Evolutionary conservation across 2,329 filamentous ascomycete genomes (phyloP), one percentile per base, ranked within the genome.

Genomic region (Knufia petricola): DNA sequence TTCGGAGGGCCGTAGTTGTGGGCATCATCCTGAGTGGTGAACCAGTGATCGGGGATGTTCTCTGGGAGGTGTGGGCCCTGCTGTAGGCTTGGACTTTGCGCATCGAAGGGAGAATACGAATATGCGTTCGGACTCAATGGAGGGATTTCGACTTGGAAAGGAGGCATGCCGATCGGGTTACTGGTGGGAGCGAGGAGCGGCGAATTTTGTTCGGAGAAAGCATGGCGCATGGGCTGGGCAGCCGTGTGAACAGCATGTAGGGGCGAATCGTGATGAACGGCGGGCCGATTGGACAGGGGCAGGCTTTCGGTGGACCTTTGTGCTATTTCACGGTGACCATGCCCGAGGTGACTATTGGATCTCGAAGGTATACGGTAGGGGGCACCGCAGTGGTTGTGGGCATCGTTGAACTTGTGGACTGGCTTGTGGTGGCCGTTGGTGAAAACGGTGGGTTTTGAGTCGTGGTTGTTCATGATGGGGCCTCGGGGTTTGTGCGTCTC

Each of bases 401-500:
- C 77, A 61, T 80, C 76, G 64, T 82, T 81, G 64, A 79, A 77
- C 56, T 78, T 77, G 60, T 82, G 78, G 44, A 74, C 75, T 9
- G 78, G 78, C 65, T 80, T 80, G 65, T 81, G 78, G 57, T 81
- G 78, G 50, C 78, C 78, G 59, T 81, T 80, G 19, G 76, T 70
- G 60, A 81, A 81, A 50, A 79, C 69, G 15, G 76, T 81, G 58
- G 81, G 64, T 24, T 73, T 75, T 50, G 72, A 74, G 46, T 82
- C 79, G 74, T 73, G 40, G 73, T 69, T 50, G 26, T 59, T 56
- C 17, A 48, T 28, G 36, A 73, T 75, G 42, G 80, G 68, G 58
- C 72, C 72, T 10, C 77, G 77, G 61, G 79, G 80, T 52, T 65
- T 66, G 24, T 67, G 62, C 26, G 66, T 66, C 36, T 51, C 53